These are phyloP conservation scores for Durotheca rogersii DNA, from an alignment of 495 filamentous ascomycete species.

Conservation along the genomic window DNA sequence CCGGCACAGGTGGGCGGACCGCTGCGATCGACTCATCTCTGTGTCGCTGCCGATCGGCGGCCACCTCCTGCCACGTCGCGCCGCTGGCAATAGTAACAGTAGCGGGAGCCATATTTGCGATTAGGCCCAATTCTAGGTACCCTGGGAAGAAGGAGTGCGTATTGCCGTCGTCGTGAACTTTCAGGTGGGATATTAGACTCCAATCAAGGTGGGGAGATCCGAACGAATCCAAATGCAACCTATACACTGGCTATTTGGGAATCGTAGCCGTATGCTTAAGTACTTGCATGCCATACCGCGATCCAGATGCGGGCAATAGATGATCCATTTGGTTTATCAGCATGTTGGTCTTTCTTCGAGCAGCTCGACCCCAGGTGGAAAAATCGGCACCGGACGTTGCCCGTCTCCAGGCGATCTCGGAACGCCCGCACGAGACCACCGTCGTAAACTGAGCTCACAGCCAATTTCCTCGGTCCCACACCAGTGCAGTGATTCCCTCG, in stretches of 20 bases:
- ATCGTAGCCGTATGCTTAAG: too few species aligned
- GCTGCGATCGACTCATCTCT: constrained; percentile 46
- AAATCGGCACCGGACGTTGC: constrained; percentile 1
- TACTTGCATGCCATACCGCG: neutral
- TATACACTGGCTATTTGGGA: too few species aligned
- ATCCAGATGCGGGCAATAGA: constrained; percentile 7
- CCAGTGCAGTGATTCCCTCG: neutral
- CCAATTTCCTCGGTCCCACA: too few species aligned
- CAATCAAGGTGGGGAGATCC: too few species aligned
- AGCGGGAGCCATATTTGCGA: constrained; percentile 26
- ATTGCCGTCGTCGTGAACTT: too few species aligned
- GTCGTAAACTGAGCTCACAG: too few species aligned
- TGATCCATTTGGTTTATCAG: constrained; percentile 19
- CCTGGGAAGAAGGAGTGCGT: too few species aligned
- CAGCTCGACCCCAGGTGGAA: constrained; percentile 3
- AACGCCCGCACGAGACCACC: too few species aligned
- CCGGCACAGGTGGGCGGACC: constrained; percentile 36
- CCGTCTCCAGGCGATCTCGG: neutral
- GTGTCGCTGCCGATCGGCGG: constrained; percentile 44
- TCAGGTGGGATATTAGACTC: too few species aligned
- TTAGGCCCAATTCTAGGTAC: neutral
- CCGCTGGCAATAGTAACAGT: constrained; percentile 40
- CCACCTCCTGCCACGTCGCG: constrained; percentile 51
- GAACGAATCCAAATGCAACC: neutral
- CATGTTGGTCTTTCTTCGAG: constrained; percentile 3